Percentiles rank a stretch among this genome's conserved stretches.
Conservation (phyloP, 148 eudicot species). For the Rhododendron molle region DNA sequence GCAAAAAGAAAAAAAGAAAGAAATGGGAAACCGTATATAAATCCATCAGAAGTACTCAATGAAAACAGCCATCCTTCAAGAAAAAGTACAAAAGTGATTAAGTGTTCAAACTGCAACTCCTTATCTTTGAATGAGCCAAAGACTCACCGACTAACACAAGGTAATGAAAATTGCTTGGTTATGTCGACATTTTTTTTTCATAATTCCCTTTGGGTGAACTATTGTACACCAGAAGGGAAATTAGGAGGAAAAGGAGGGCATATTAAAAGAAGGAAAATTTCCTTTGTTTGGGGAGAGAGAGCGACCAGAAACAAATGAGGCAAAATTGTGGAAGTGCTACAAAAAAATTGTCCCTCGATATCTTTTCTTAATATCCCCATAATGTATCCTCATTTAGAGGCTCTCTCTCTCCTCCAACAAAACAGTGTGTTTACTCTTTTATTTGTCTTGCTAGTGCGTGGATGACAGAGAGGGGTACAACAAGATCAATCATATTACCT, state of each 20-base stretch:
- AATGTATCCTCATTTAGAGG: background rate
- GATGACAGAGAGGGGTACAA: background rate
- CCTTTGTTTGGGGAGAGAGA: background rate
- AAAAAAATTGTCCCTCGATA: background rate
- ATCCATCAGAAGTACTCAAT: background rate
- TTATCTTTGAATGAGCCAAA: background rate
- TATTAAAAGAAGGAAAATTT: background rate
- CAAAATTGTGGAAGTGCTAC: background rate
- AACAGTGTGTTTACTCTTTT: background rate
- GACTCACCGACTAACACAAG: background rate
- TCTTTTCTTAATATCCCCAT: background rate
- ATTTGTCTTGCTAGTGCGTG: background rate
- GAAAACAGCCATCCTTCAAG: background rate
- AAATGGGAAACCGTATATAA: background rate
- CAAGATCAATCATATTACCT: conserved; percentile 43
- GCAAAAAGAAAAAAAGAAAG: conserved; percentile 25
- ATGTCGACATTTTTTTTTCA: too few relatives aligned
- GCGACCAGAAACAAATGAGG: background rate
- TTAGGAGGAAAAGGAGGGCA: background rate
- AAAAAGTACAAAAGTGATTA: background rate
- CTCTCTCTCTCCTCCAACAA: background rate
- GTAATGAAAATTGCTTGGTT: background rate
- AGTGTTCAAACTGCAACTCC: background rate
- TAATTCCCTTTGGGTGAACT: background rate
- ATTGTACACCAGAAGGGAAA: background rate